These are phyloP conservation scores for Aspergillus carlsbadensis DNA, from an alignment of 495 filamentous ascomycete species.

Conservation along the genomic window DNA sequence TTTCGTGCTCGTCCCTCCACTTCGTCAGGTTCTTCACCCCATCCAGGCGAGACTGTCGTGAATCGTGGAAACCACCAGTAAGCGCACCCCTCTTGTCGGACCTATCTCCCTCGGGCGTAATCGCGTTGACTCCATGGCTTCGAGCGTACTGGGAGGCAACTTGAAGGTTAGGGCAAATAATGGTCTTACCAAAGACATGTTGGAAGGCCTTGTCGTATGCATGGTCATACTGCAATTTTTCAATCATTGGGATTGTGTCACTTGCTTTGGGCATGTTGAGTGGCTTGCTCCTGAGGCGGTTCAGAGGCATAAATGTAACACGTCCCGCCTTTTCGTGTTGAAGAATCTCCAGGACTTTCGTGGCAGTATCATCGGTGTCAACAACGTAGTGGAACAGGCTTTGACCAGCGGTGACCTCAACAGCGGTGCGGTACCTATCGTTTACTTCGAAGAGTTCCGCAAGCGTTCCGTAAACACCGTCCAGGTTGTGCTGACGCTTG, in stretches of 20 bases:
- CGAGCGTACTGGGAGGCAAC: slow-evolving; percentile 86
- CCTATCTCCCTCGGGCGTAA: slow-evolving; percentile 91
- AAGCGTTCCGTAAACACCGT: slow-evolving; percentile 89
- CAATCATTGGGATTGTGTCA: slow-evolving; percentile 83
- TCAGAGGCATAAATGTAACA: slow-evolving; percentile 93
- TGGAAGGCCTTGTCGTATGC: slow-evolving; percentile 81
- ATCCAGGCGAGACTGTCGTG: slow-evolving; percentile 76
- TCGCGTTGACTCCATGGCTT: slow-evolving; percentile 85
- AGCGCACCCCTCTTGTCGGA: slow-evolving; percentile 92
- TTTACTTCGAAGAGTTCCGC: slow-evolving; percentile 85
- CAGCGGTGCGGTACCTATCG: slow-evolving; percentile 83
- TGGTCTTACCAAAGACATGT: slow-evolving; percentile 93
- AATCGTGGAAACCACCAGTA: slow-evolving; percentile 89
- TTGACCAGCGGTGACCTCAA: slow-evolving; percentile 89
- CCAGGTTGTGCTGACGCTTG: slow-evolving; percentile 70
- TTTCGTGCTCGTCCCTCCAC: slow-evolving; percentile 73
- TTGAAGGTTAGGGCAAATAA: slow-evolving; percentile 86
- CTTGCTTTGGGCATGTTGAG: slow-evolving; percentile 78
- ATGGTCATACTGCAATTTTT: slow-evolving; percentile 77
- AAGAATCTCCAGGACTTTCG: slow-evolving; percentile 73
- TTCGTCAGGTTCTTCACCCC: slow-evolving; percentile 74
- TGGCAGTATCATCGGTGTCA: slow-evolving; percentile 86
- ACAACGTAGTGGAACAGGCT: slow-evolving; percentile 97
- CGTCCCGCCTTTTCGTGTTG: slow-evolving; percentile 79
- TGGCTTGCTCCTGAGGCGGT: slow-evolving; percentile 65